Evolutionary conservation across 305 asterid genomes (phyloP), one percentile per base, ranked within the genome.

Genomic region (Caryopteris hybrid): DNA sequence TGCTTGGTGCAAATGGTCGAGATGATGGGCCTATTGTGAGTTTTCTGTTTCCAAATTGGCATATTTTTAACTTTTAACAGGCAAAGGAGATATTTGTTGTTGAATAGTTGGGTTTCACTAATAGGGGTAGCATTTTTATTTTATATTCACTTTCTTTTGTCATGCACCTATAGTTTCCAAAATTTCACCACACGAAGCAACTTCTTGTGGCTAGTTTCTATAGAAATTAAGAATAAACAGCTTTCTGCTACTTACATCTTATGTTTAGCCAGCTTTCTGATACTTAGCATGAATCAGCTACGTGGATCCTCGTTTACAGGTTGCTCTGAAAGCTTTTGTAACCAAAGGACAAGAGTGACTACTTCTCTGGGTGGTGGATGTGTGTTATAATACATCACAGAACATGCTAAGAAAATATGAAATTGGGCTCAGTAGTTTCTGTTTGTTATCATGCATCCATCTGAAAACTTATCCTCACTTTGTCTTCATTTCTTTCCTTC

Each of bases 1-100:
- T 90, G 77, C 86, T 92, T 6, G 99, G 98, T 62, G 89, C 91
- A 62, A 92, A 90, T 84, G 98, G 96, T 73, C 97, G 99, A 72
- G 99, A 95, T 76, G 99, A 92, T 73, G 99, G 99, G 23, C 88
- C 91, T 52, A 55, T 83, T 68, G 98, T 92, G 84, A 88, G 99
- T 84, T 77, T 71, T 64, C 57, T 64, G 41, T 20, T 47, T 56
- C 73, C 66, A 71, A 25, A 21, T 48, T 36, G 31, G 20, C 42
- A 33, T 45, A 27, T 70, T 45, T 41, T 29, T 47, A 23, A 73
- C 46, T 18, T 27, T 68, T 54, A 27, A 42, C 57, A 18, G 56
- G 66, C 34, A 21, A 16, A 13, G 62, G 23, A 60, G 14, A 20
- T 48, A 2, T 11, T 50, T 22, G 6, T 56, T 43, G 31, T 47